Conservation (phyloP, 2,329 filamentous ascomycete species). For the Hypoxylon sp. region DNA sequence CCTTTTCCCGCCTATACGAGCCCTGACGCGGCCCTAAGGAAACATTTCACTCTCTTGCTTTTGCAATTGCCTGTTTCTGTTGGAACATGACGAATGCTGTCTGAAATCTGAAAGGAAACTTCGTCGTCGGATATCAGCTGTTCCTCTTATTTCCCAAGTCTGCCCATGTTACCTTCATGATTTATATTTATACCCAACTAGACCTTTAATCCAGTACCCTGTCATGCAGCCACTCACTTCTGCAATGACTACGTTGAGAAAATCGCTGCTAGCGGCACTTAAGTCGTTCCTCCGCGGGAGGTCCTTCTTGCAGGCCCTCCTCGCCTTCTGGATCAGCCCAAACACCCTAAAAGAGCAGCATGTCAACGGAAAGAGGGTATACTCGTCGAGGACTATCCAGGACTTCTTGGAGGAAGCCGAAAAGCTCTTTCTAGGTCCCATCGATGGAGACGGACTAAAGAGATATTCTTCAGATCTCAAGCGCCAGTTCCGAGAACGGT, state of each 20-base stretch:
- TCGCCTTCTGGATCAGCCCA: constrained; percentile 68
- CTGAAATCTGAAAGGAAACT: constrained; percentile 46
- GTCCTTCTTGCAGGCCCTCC: constrained; percentile 70
- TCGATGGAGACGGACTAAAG: constrained; percentile 62
- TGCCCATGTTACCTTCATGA: constrained; percentile 48
- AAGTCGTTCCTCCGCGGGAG: constrained; percentile 72
- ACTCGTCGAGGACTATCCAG: constrained; percentile 55
- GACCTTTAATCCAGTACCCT: constrained; percentile 47
- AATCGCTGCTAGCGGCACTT: constrained; percentile 68
- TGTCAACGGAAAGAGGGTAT: constrained; percentile 39
- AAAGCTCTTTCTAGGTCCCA: constrained; percentile 64
- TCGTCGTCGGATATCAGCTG: constrained; percentile 42
- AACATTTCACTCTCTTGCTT: constrained; percentile 39
- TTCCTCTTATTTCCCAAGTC: constrained; percentile 35
- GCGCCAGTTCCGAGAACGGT: constrained; percentile 67
- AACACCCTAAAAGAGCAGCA: constrained; percentile 54
- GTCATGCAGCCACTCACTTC: constrained; percentile 67
- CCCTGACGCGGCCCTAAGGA: constrained; percentile 49
- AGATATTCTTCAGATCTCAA: constrained; percentile 66
- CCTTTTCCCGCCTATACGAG: constrained; percentile 54
- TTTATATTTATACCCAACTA: constrained; percentile 48
- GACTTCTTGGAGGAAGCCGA: constrained; percentile 72
- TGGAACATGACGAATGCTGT: constrained; percentile 51
- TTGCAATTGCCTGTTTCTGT: constrained; percentile 45
- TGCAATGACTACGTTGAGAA: constrained; percentile 71